phyloP scores from a whole-genome alignment of 768 basidiomycete genomes.

The Daedaleopsis nitida region DNA sequence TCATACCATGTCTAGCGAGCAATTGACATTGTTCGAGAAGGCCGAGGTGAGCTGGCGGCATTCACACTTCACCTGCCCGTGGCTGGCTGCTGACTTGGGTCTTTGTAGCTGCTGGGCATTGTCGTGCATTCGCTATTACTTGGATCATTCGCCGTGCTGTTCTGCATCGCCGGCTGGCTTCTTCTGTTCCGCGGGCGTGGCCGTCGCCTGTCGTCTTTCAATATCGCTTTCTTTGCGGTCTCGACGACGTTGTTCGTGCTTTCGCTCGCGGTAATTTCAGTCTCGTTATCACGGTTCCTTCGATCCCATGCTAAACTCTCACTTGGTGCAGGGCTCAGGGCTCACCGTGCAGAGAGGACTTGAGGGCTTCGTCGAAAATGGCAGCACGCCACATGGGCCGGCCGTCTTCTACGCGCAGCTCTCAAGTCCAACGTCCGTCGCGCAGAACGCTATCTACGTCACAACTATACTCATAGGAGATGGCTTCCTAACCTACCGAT shows the following conservation, averaged over 20 bases:
- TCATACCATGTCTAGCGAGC: too few relatives aligned
- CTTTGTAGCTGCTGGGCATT: conserved; percentile 1
- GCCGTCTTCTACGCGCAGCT: conserved; percentile 4
- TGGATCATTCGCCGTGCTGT: conserved; percentile 4
- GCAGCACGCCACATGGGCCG: not conserved
- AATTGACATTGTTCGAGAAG: too few relatives aligned
- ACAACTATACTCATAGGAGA: conserved; percentile 14
- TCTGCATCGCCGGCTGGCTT: conserved; percentile 3
- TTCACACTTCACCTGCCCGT: not conserved
- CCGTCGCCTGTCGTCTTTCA: not conserved
- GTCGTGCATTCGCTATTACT: conserved; percentile 5
- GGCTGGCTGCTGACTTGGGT: not conserved
- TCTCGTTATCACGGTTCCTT: too few relatives aligned
- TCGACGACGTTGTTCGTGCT: conserved; percentile 4
- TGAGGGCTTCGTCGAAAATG: conserved; percentile 9
- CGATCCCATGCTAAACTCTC: too few relatives aligned
- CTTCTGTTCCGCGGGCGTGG: conserved; percentile 1
- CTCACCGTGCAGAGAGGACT: not conserved
- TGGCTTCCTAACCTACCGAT: conserved; percentile 14
- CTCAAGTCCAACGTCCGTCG: conserved; percentile 6
- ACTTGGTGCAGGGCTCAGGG: too few relatives aligned
- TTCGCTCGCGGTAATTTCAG: not conserved
- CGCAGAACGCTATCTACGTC: conserved; percentile 18
- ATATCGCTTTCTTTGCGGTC: not conserved
- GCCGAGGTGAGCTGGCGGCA: not conserved